These are phyloP conservation scores for Thielaviopsis cerberus DNA, from an alignment of 2,329 filamentous ascomycete species.

Conservation along the genomic window DNA sequence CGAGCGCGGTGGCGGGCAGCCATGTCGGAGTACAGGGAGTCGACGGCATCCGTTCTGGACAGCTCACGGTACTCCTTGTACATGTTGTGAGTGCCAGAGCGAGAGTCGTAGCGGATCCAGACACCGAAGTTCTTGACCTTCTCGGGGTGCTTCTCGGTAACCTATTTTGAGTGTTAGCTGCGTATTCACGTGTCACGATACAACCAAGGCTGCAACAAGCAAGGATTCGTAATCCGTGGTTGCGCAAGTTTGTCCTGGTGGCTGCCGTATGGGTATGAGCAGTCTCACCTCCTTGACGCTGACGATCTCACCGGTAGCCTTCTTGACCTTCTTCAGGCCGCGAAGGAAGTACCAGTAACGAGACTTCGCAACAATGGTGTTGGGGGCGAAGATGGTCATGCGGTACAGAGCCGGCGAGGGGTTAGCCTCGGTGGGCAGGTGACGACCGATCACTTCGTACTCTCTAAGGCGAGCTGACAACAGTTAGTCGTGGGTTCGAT, in stretches of 20 bases:
- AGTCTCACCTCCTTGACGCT: conserved; percentile 73
- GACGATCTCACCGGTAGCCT: conserved; percentile 98
- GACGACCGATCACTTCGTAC: conserved; percentile 99
- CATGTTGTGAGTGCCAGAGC: conserved; percentile 99
- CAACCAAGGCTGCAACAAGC: background rate
- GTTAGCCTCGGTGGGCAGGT: conserved; percentile 94
- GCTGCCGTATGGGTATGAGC: background rate
- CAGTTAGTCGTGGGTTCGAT: conserved; percentile 18
- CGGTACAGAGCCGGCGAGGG: conserved; percentile 97
- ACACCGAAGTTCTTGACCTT: conserved; percentile 99
- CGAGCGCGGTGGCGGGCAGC: conserved; percentile 89
- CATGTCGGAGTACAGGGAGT: conserved; percentile 99
- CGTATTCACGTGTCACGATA: background rate
- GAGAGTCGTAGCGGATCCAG: conserved; percentile 99
- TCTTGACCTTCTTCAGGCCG: conserved; percentile 99
- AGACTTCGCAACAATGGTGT: conserved; percentile 96
- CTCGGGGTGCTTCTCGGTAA: conserved; percentile 94
- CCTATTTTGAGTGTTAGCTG: conserved; percentile 30
- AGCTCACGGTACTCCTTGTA: conserved; percentile 99
- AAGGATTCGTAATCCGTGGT: background rate
- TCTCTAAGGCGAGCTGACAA: conserved; percentile 88
- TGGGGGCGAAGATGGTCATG: conserved; percentile 99
- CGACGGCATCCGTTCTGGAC: conserved; percentile 84
- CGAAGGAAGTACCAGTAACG: conserved; percentile 99
- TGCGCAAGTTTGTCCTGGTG: background rate